Evolutionary conservation across 164 flowering plant species (phyloP).

Genomic region (Litsea cubeba): DNA sequence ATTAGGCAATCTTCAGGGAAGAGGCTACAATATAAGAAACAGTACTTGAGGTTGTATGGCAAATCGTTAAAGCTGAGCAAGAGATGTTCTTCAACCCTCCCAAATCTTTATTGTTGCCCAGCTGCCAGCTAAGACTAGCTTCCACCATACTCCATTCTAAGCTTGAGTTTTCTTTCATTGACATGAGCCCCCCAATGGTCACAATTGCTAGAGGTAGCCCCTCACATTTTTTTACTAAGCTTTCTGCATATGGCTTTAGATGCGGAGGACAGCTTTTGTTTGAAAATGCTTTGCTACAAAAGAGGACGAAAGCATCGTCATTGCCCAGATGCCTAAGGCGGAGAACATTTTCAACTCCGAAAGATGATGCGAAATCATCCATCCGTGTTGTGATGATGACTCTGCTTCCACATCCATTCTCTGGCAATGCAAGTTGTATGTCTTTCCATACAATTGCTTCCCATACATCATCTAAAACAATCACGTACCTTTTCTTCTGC

Average conservation of each 20-base stretch:
- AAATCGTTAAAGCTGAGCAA: conserved; percentile 13
- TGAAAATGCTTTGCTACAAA: conserved; percentile 6
- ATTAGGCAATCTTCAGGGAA: conserved; percentile 18
- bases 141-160: conserved; percentile 12
- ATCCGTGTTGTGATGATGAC: conserved; percentile 29
- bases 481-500: conserved; percentile 15
- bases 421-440: not conserved
- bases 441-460: not conserved
- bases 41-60: conserved; percentile 16
- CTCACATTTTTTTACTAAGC: conserved; percentile 14
- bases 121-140: conserved; percentile 15
- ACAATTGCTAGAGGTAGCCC: conserved; percentile 25
- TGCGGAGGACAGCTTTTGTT: not conserved
- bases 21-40: conserved; percentile 19
- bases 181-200: conserved; percentile 16
- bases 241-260: not conserved
- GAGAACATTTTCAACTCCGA: not conserved
- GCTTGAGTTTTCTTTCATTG: not conserved
- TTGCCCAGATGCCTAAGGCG: not conserved
- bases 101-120: not conserved
- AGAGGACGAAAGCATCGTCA: conserved; percentile 5
- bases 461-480: conserved; percentile 52
- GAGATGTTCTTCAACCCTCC: not conserved
- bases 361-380: too few species aligned
- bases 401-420: conserved; percentile 22